Percentiles rank a stretch among this genome's conserved stretches.
Evolutionary conservation across 2,329 filamentous ascomycete genomes (phyloP).

Genomic region (Mollisia scopiformis): DNA sequence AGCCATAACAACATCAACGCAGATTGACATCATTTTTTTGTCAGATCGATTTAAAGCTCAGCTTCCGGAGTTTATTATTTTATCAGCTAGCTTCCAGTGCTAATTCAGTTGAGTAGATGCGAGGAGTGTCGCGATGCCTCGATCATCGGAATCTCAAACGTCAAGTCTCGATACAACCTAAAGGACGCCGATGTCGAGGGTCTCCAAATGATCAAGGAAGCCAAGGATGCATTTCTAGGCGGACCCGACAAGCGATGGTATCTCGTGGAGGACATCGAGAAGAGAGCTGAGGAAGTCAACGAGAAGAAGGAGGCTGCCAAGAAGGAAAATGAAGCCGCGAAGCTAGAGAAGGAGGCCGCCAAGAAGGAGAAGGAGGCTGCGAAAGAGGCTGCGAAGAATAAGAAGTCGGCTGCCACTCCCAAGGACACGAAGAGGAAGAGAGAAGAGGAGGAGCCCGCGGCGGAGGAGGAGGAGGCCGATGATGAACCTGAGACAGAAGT

Average conservation of each 20-base stretch:
- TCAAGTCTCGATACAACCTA: constrained; percentile 9
- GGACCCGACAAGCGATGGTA: constrained; percentile 16
- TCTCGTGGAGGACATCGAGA: constrained; percentile 8
- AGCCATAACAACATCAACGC: no score
- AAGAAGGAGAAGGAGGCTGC: constrained; percentile 9
- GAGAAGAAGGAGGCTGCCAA: constrained; percentile 1
- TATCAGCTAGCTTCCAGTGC: no score
- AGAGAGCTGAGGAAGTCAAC: constrained; percentile 5
- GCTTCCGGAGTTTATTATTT: no score
- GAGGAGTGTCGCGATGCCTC: constrained; percentile 8
- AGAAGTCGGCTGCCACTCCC: not conserved
- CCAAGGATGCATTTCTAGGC: constrained; percentile 13
- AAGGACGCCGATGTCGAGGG: constrained; percentile 14
- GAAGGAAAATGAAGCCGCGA: constrained; percentile 12
- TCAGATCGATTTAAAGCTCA: no score
- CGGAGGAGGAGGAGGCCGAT: not conserved
- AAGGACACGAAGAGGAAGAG: not conserved
- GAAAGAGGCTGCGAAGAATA: constrained; percentile 3
- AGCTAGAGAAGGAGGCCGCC: not conserved
- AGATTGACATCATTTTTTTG: no score
- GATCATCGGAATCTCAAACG: constrained; percentile 14
- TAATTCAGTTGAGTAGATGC: no score
- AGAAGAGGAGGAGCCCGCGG: not conserved
- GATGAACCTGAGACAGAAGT: not conserved
- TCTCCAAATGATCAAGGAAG: constrained; percentile 7